Conservation (phyloP, 2,329 filamentous ascomycete genomes). For the Apiospora saccharicola region DNA sequence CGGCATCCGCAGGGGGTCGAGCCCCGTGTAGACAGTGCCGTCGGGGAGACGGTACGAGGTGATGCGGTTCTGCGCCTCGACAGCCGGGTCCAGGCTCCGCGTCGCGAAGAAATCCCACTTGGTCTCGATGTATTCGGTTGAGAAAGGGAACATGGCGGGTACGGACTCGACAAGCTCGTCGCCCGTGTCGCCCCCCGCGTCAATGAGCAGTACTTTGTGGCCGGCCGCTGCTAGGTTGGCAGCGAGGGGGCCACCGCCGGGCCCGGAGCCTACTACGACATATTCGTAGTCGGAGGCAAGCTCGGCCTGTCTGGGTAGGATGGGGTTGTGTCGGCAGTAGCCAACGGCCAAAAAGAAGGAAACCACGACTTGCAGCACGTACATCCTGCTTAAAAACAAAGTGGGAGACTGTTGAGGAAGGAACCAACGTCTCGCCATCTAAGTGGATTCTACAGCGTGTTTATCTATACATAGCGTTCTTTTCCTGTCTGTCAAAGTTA, state of each 20-base stretch:
- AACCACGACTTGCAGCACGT: neutral
- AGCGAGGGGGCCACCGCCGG: slow-evolving; percentile 59
- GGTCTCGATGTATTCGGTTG: slow-evolving; percentile 51
- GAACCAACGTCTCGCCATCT: neutral
- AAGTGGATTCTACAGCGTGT: neutral
- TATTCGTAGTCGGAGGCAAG: slow-evolving; percentile 46
- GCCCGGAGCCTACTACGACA: slow-evolving; percentile 59
- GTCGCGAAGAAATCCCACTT: slow-evolving; percentile 64
- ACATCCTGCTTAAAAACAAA: neutral
- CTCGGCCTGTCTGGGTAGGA: slow-evolving; percentile 20
- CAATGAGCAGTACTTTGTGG: slow-evolving; percentile 60
- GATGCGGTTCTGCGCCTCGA: slow-evolving; percentile 57
- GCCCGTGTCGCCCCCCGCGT: slow-evolving; percentile 61
- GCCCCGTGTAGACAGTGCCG: slow-evolving; percentile 46
- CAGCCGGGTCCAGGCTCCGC: slow-evolving; percentile 58
- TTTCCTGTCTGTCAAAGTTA: neutral
- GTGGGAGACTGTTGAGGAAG: neutral
- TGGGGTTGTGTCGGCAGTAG: slow-evolving; percentile 25
- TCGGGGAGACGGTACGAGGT: slow-evolving; percentile 54
- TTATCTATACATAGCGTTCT: neutral
- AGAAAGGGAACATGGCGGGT: slow-evolving; percentile 50
- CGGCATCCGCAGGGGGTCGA: slow-evolving; percentile 48
- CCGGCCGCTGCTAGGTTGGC: slow-evolving; percentile 60
- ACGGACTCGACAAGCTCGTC: slow-evolving; percentile 50
- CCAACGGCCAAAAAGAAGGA: neutral